phyloP scores from a whole-genome alignment of 495 filamentous ascomycete genomes.

The Zalerion maritima region DNA sequence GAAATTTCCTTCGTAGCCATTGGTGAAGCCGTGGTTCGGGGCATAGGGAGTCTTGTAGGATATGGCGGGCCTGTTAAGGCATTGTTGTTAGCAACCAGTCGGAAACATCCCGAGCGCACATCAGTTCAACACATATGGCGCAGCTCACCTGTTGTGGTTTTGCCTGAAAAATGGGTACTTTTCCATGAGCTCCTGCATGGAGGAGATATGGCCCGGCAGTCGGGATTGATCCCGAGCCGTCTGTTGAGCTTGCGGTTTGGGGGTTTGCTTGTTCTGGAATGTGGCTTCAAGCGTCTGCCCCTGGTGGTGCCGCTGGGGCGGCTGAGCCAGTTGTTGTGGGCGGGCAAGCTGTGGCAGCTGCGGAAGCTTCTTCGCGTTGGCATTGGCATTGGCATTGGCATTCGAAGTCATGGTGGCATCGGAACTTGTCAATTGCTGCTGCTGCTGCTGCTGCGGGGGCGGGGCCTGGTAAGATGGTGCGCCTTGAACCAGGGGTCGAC shows the following conservation, averaged over 20 bases:
- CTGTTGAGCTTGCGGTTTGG: constrained; percentile 3
- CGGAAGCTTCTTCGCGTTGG: constrained; percentile 1
- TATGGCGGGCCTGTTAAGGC: constrained; percentile 22
- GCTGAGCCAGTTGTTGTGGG: background rate
- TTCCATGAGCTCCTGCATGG: constrained; percentile 8
- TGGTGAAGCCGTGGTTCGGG: constrained; percentile 35
- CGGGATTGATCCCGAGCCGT: background rate
- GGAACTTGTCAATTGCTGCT: background rate
- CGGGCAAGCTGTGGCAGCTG: constrained; percentile 1
- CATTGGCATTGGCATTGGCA: background rate
- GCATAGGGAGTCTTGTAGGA: constrained; percentile 38
- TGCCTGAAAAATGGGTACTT: constrained; percentile 40
- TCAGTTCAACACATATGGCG: constrained; percentile 4
- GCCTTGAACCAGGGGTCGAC: too few species aligned
- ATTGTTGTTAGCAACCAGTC: constrained; percentile 7
- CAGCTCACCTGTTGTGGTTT: constrained; percentile 29
- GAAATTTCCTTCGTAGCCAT: constrained; percentile 38
- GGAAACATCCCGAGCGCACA: background rate
- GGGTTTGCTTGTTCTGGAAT: background rate
- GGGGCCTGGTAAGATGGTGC: background rate
- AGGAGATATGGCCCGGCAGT: constrained; percentile 3
- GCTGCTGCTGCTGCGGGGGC: background rate
- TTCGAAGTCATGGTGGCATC: background rate
- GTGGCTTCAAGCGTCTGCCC: constrained; percentile 1
- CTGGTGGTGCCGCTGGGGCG: constrained; percentile 2